Evolutionary conservation across 2,329 filamentous ascomycete genomes (phyloP).

Genomic region (Alternaria consortialis): DNA sequence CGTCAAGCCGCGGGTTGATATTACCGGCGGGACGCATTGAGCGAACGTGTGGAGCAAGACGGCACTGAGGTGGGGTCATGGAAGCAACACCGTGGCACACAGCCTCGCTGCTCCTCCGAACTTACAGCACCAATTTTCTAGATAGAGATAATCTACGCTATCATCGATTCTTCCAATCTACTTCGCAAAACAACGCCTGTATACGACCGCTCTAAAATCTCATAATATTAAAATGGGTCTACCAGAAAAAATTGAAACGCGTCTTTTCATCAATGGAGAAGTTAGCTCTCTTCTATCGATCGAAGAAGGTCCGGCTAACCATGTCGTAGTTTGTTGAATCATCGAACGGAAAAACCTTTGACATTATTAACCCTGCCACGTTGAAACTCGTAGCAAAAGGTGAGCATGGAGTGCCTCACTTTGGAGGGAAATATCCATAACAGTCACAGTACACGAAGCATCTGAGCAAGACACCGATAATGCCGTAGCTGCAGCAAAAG

Average conservation of each 20-base stretch:
- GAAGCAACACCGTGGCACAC: conserved; percentile 1
- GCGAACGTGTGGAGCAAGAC: conserved; percentile 13
- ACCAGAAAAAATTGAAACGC: conserved; percentile 44
- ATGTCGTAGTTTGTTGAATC: conserved; percentile 40
- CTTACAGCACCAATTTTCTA: not conserved
- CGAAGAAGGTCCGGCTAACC: conserved; percentile 8
- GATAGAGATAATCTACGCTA: not conserved
- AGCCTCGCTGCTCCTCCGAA: conserved; percentile 7
- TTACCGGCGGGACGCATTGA: conserved; percentile 27
- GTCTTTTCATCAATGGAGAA: conserved; percentile 49
- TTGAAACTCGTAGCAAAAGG: conserved; percentile 84
- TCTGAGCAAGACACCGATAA: conserved; percentile 67
- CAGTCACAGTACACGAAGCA: conserved; percentile 51
- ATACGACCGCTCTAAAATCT: not conserved
- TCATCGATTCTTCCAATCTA: not conserved
- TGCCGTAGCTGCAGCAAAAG: conserved; percentile 73
- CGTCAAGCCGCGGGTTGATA: conserved; percentile 30
- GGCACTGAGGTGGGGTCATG: conserved; percentile 25
- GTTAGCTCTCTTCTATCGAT: conserved; percentile 18
- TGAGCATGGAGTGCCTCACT: conserved; percentile 48
- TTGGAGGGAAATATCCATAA: not conserved
- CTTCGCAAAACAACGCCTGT: not conserved
- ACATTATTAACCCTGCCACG: conserved; percentile 80
- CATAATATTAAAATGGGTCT: conserved; percentile 33
- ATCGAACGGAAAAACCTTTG: conserved; percentile 58